Evolutionary conservation across 176 grass and related monocot species (phyloP).

Genomic region (Oryza glumipatula): DNA sequence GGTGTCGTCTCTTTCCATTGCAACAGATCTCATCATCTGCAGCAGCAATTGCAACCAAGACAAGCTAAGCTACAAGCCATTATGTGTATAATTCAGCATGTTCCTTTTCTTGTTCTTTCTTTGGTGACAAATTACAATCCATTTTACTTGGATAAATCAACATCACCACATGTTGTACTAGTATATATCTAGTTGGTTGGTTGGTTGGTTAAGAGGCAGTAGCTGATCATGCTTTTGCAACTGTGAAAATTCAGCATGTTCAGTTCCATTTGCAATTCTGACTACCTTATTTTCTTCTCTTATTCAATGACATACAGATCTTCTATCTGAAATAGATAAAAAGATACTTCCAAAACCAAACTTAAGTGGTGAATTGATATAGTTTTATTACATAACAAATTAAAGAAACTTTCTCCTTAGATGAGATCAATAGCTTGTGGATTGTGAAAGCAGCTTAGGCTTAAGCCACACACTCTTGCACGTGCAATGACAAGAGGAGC

Average conservation of each 20-base stretch:
- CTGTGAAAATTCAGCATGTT: background rate
- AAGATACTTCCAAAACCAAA: background rate
- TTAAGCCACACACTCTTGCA: conserved; percentile 50
- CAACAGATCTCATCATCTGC: background rate
- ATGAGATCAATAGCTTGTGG: conserved; percentile 15
- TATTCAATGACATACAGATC: background rate
- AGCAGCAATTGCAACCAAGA: background rate
- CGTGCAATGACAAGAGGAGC: conserved; percentile 30
- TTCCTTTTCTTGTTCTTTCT: background rate
- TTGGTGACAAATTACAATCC: background rate
- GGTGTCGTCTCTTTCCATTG: background rate
- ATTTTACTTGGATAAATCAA: background rate
- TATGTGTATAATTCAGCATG: background rate
- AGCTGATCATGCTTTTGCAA: background rate
- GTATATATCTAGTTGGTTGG: background rate
- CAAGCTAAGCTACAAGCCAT: background rate
- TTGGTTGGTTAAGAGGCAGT: background rate
- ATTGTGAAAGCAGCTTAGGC: conserved; percentile 32
- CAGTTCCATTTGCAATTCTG: background rate
- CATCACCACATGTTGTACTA: background rate
- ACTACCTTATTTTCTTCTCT: background rate
- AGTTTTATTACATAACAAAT: background rate
- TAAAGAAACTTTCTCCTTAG: background rate
- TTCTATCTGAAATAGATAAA: background rate
- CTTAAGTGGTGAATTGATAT: background rate